A percentile compares a stretch with the other conserved stretches of the same genome.
phyloP scores from a whole-genome alignment of 2,329 filamentous ascomycete genomes.

The Orbilia quercus region DNA sequence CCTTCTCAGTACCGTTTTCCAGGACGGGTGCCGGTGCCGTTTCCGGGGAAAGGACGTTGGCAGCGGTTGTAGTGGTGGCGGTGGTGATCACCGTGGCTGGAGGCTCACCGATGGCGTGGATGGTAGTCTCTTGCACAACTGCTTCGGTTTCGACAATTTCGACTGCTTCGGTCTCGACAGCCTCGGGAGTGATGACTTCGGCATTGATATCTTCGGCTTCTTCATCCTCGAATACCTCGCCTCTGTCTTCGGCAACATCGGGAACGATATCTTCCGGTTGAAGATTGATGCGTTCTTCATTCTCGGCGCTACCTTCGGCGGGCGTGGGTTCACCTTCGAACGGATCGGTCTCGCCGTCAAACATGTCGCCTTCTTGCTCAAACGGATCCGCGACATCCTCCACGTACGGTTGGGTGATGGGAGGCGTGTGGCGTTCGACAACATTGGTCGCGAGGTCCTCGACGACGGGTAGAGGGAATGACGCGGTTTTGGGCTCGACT shows the following conservation, averaged over 20 bases:
- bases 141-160: constrained; percentile 61
- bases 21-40: constrained; percentile 9
- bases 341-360: constrained; percentile 47
- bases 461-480: constrained; percentile 74
- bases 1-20: constrained; percentile 68
- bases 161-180: too few species aligned
- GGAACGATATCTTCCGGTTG: constrained; percentile 63
- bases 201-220: constrained; percentile 61
- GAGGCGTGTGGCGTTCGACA: constrained; percentile 47
- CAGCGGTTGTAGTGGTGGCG: too few species aligned
- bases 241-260: constrained; percentile 28
- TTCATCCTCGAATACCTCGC: constrained; percentile 52
- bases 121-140: constrained; percentile 12
- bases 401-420: constrained; percentile 50
- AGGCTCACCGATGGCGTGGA: constrained; percentile 21
- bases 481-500: constrained; percentile 67
- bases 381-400: constrained; percentile 51
- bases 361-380: constrained; percentile 42
- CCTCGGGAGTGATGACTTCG: too few species aligned
- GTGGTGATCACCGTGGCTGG: too few species aligned
- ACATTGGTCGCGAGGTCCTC: neutral
- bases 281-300: constrained; percentile 69
- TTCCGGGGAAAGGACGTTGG: constrained; percentile 35
- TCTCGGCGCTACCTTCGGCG: constrained; percentile 61
- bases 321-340: constrained; percentile 34